Conservation (phyloP, 2,329 filamentous ascomycete genomes). For the Graphium sp. region DNA sequence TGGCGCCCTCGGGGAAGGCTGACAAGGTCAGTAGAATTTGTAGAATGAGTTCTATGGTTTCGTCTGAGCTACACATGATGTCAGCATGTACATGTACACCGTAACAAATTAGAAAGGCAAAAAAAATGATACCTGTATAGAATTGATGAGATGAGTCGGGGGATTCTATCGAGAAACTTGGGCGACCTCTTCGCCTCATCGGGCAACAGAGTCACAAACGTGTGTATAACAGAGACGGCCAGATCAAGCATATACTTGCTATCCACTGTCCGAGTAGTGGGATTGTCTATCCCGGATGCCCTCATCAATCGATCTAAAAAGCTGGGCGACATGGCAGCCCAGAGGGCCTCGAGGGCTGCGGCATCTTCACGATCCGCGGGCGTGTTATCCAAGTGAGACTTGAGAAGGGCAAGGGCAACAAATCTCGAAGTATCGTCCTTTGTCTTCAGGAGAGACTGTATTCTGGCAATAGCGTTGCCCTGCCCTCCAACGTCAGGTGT, state of each 20-base stretch:
- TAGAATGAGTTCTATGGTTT: conserved; percentile 34
- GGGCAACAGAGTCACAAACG: conserved; percentile 41
- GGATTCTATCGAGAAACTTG: conserved; percentile 34
- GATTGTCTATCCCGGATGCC: conserved; percentile 22
- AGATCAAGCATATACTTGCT: conserved; percentile 45
- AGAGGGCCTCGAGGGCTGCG: conserved; percentile 28
- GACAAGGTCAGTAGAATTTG: conserved; percentile 40
- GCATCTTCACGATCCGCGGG: conserved; percentile 30
- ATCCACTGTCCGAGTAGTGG: conserved; percentile 20
- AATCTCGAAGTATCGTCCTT: conserved; percentile 54
- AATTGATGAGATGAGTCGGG: conserved; percentile 32
- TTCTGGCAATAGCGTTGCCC: conserved; percentile 30
- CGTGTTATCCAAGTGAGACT: conserved; percentile 46
- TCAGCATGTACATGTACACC: too few species aligned
- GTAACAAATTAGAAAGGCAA: neutral
- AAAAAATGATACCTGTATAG: conserved; percentile 34
- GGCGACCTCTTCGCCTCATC: conserved; percentile 22
- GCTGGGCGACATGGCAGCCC: conserved; percentile 41
- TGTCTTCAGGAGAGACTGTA: conserved; percentile 35
- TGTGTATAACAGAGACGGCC: conserved; percentile 44
- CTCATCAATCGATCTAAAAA: conserved; percentile 48
- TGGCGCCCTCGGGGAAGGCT: conserved; percentile 30
- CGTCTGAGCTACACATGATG: conserved; percentile 27
- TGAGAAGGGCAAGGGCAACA: conserved; percentile 48
- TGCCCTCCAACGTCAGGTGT: conserved; percentile 6